Evolutionary conservation across 345 rosid genomes (phyloP), one percentile per base, ranked within the genome.

Genomic region (Pugionium dolabratum): DNA sequence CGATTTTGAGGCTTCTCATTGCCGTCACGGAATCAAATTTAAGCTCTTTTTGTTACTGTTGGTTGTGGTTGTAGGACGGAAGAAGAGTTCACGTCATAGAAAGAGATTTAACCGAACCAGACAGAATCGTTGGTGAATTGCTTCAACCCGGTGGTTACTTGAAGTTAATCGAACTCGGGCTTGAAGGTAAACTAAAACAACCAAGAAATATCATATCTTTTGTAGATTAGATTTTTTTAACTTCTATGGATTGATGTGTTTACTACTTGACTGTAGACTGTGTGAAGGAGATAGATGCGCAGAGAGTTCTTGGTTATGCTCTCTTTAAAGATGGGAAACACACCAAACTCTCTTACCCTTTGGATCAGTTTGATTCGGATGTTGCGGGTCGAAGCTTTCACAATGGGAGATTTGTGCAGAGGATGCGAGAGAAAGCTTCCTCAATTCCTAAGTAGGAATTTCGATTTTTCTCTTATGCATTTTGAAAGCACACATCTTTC

Each of bases 91-190:
- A 54, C 53, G 82, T 78, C 3, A 78, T 83, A 34, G 84, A 83
- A 68, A 83, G 86, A 80, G 86, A 83, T 36, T 45, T 78, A 74
- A 76, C 78, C 0, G 79, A 82, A 62, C 84, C 78, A 18, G 84
- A 82, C 26, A 73, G 84, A 33, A 78, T 80, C 25, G 84, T 80
- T 4, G 86, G 84, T 55, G 86, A 80, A 46, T 43, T 80, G 62
- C 76, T 80, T 54, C 86, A 83, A 68, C 86, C 86, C 1, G 84
- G 82, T 64, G 84, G 86, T 34, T 78, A 75, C 74, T 73, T 80
- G 62, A 80, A 78, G 75, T 37, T 80, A 34, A 54, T 75, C 28
- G 81, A 80, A 49, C 76, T 80, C 48, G 86, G 86, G 4, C 84
- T 82, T 53, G 62, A 80, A 33, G 86, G 84, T 80, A 75, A 62